Evolutionary conservation across 345 rosid species (phyloP).

Genomic region (Syzygium aromaticum): DNA sequence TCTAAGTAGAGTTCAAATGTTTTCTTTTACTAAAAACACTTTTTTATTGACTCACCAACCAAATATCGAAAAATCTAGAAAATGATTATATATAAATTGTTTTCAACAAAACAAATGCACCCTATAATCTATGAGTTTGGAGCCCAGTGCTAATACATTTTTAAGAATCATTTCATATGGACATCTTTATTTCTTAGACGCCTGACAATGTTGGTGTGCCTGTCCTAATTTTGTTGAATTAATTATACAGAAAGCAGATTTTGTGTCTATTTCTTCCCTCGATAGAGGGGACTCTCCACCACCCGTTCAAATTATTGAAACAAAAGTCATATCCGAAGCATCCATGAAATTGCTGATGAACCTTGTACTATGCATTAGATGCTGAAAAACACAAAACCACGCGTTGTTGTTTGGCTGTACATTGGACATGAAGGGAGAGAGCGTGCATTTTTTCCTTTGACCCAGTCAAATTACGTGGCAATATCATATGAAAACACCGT

Average conservation of each 20-base stretch:
- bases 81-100: too few species aligned
- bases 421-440: not conserved
- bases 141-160: not conserved
- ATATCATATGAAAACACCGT: not conserved
- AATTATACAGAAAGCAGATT: not conserved
- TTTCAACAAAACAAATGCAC: too few species aligned
- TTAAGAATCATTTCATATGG: not conserved
- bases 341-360: not conserved
- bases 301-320: too few species aligned
- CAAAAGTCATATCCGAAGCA: not conserved
- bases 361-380: not conserved
- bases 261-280: too few species aligned
- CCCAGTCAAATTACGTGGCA: not conserved
- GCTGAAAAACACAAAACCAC: not conserved
- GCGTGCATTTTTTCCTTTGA: not conserved
- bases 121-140: not conserved
- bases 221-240: not conserved
- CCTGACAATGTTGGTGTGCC: not conserved
- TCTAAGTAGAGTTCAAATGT: too few species aligned
- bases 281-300: not conserved
- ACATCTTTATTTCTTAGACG: not conserved
- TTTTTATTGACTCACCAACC: not conserved
- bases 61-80: rapidly evolving
- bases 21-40: too few species aligned
- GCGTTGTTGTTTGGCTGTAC: not conserved